Evolutionary conservation across 2,329 filamentous ascomycete species (phyloP).

Genomic region (Rhinocladiella mackenziei): DNA sequence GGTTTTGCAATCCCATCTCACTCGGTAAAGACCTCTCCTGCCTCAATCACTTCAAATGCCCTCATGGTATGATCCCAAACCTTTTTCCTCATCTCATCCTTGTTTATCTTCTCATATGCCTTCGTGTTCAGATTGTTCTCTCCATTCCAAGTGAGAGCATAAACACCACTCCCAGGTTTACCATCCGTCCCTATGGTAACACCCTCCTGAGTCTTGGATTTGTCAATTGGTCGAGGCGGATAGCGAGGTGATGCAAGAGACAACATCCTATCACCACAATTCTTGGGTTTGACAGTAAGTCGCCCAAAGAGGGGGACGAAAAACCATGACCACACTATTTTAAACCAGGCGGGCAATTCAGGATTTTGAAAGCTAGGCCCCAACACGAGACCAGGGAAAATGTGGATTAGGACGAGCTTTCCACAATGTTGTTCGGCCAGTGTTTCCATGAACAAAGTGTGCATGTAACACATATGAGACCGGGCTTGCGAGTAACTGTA

Average conservation of each 20-base stretch:
- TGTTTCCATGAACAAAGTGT: slow-evolving; percentile 34
- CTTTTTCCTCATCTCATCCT: slow-evolving; percentile 26
- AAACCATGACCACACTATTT: slow-evolving; percentile 23
- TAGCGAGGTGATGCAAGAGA: slow-evolving; percentile 26
- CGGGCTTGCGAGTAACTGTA: slow-evolving; percentile 33
- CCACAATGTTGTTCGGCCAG: slow-evolving; percentile 30
- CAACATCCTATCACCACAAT: slow-evolving; percentile 35
- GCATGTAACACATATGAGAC: slow-evolving; percentile 34
- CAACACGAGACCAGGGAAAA: slow-evolving; percentile 36
- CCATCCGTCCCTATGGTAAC: slow-evolving; percentile 27
- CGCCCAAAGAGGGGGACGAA: slow-evolving; percentile 27
- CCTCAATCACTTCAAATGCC: slow-evolving; percentile 29
- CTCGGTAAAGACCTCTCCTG: slow-evolving; percentile 23
- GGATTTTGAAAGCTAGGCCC: slow-evolving; percentile 31
- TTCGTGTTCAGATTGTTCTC: slow-evolving; percentile 16
- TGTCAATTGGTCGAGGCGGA: slow-evolving; percentile 12
- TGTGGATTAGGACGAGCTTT: slow-evolving; percentile 32
- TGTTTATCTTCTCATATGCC: slow-evolving; percentile 23
- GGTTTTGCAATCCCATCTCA: too few species aligned
- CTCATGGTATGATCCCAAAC: slow-evolving; percentile 29
- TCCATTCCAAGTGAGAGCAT: slow-evolving; percentile 26
- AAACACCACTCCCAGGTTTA: slow-evolving; percentile 30
- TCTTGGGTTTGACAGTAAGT: slow-evolving; percentile 26
- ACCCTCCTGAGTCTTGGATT: background rate
- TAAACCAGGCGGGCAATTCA: slow-evolving; percentile 33